Evolutionary conservation across 225 moss, liverwort and hornwort genomes (phyloP).

Genomic region (Antitrichia curtipendula): DNA sequence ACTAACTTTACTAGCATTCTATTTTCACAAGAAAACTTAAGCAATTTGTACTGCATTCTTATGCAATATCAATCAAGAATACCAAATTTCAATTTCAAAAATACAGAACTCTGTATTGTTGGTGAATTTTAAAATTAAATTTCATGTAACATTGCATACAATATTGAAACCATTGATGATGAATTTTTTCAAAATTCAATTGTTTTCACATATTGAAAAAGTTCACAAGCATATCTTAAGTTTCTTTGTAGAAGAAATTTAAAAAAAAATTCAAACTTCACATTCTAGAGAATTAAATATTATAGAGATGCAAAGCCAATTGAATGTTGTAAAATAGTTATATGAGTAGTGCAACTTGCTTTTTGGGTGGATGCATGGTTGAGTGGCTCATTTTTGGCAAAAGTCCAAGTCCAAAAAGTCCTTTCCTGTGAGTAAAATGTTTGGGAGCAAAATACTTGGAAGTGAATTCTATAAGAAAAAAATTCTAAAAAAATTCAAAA

Average conservation of each 20-base stretch:
- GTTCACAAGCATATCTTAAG: neutral
- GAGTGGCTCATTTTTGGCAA: too few relatives aligned
- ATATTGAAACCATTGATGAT: fast-evolving
- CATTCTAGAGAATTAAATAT: neutral
- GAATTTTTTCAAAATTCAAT: neutral
- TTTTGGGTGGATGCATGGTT: too few relatives aligned
- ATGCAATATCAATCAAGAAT: neutral
- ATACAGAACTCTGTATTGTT: fast-evolving
- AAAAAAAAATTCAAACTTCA: neutral
- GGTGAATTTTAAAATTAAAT: neutral
- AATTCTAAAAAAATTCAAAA: too few relatives aligned
- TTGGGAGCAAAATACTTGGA: too few relatives aligned
- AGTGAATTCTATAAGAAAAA: too few relatives aligned
- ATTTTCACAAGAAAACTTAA: neutral
- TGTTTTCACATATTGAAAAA: too few relatives aligned
- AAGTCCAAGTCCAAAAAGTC: too few relatives aligned
- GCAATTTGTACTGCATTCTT: neutral
- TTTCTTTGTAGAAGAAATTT: neutral
- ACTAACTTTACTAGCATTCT: fast-evolving
- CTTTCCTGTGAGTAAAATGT: too few relatives aligned
- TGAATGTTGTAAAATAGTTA: neutral
- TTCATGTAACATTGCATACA: too few relatives aligned
- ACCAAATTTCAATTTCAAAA: neutral
- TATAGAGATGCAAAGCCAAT: fast-evolving
- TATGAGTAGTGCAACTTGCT: neutral